Conservation (phyloP, 2,329 filamentous ascomycete species). For the Daldinia sp. region DNA sequence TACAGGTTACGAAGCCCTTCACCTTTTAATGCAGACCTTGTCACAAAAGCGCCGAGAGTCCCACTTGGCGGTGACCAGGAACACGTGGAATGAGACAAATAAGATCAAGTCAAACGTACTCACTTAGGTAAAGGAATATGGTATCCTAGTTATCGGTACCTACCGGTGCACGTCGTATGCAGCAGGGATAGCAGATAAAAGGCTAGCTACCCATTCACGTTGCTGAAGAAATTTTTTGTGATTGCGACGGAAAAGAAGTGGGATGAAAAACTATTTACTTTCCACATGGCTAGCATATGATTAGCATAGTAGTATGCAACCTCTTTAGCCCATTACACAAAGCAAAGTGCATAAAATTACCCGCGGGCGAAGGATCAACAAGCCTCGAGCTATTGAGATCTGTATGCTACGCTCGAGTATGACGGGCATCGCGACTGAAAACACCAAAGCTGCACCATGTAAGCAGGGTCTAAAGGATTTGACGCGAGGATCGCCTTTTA, state of each 20-base stretch:
- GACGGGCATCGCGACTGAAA: neutral
- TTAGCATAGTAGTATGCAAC: slow-evolving; percentile 12
- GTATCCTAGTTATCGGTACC: slow-evolving; percentile 31
- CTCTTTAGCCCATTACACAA: slow-evolving; percentile 29
- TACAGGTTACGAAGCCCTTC: slow-evolving; percentile 7
- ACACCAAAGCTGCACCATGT: neutral
- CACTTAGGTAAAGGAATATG: neutral
- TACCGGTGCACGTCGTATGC: slow-evolving; percentile 31
- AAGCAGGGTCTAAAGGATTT: slow-evolving; percentile 31
- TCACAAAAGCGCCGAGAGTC: slow-evolving; percentile 36
- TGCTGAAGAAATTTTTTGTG: slow-evolving; percentile 11
- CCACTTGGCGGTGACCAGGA: slow-evolving; percentile 43
- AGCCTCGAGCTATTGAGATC: slow-evolving; percentile 25
- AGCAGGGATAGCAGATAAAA: slow-evolving; percentile 23
- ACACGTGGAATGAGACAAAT: slow-evolving; percentile 35
- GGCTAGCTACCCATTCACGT: slow-evolving; percentile 1
- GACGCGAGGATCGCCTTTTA: slow-evolving; percentile 28
- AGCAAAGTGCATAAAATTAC: slow-evolving; percentile 4
- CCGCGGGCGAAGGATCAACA: slow-evolving; percentile 40
- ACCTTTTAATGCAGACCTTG: slow-evolving; percentile 31
- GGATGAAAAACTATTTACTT: neutral
- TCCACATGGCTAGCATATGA: neutral
- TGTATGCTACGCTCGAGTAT: slow-evolving; percentile 7
- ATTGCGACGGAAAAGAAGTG: slow-evolving; percentile 5
- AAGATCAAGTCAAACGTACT: slow-evolving; percentile 27